Conservation (phyloP, 805 yeast genomes). For the Pichia nakasei region DNA sequence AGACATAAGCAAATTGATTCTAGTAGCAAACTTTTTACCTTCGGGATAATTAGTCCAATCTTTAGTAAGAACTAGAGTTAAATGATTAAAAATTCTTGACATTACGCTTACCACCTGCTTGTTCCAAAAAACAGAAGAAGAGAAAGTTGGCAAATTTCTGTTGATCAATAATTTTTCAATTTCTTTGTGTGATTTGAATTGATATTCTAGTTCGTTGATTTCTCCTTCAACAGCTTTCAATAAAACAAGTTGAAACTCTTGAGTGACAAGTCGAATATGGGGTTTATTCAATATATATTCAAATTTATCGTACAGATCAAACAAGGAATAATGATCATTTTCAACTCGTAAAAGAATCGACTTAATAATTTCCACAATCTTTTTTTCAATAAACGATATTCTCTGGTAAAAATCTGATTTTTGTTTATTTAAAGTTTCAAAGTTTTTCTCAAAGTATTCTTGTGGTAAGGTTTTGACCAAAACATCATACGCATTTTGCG, state of each 20-base stretch:
- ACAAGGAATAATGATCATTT: constrained; percentile 38
- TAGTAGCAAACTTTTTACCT: constrained; percentile 54
- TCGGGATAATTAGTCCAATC: constrained; percentile 58
- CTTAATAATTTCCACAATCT: constrained; percentile 34
- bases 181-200: constrained; percentile 24
- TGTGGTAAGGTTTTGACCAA: neutral
- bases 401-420: constrained; percentile 32
- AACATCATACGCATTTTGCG: neutral
- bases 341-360: constrained; percentile 30
- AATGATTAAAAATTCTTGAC: constrained; percentile 31
- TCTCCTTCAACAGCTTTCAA: constrained; percentile 41
- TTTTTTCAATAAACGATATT: constrained; percentile 36
- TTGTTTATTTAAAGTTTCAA: neutral
- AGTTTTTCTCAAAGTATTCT: neutral
- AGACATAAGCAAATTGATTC: constrained; percentile 35
- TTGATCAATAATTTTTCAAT: constrained; percentile 29
- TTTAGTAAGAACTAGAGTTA: constrained; percentile 46
- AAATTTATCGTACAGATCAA: constrained; percentile 41
- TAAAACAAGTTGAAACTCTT: constrained; percentile 48
- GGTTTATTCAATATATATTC: constrained; percentile 43
- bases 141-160: constrained; percentile 38
- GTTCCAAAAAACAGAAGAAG: constrained; percentile 44
- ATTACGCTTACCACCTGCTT: constrained; percentile 41
- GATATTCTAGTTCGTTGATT: constrained; percentile 33
- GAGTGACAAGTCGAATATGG: constrained; percentile 46